phyloP scores from a whole-genome alignment of 169 alveolate genomes.

The Cryptosporidium sp. region DNA sequence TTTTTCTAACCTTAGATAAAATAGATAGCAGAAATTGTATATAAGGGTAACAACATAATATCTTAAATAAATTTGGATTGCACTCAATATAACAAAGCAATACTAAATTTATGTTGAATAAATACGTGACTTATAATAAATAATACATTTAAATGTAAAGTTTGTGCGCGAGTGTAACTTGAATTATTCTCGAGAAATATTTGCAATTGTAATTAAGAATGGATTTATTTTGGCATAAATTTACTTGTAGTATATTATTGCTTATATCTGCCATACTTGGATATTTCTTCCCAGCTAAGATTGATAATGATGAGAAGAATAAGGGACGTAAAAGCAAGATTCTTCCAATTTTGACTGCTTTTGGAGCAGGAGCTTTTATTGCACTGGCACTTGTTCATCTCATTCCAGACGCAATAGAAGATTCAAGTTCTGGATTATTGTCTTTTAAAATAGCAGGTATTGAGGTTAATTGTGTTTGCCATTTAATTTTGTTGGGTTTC shows the following conservation, averaged over 20 bases:
- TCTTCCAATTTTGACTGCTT: conserved; percentile 27
- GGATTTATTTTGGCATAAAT: conserved; percentile 68
- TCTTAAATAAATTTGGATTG: neutral
- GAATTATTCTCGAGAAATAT: neutral
- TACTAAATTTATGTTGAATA: neutral
- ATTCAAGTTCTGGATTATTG: conserved; percentile 9
- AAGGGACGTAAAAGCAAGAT: neutral
- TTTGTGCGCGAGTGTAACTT: neutral
- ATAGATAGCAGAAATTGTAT: too few species aligned
- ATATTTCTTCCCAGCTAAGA: conserved; percentile 33
- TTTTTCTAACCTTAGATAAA: too few species aligned
- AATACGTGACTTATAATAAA: neutral
- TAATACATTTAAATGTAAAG: neutral
- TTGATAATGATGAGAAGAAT: neutral
- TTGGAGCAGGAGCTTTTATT: conserved; percentile 75
- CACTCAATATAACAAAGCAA: neutral
- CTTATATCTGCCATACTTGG: conserved; percentile 51
- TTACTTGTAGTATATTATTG: conserved; percentile 34
- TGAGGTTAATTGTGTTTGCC: conserved; percentile 64
- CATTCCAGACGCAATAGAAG: conserved; percentile 69
- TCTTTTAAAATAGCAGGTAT: conserved; percentile 7
- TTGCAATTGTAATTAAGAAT: neutral
- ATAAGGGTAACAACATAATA: neutral
- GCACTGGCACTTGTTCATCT: conserved; percentile 70
- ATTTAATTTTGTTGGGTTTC: conserved; percentile 50